Base-by-base conservation (phyloP, 352 stramenopile genomes). In the Paralagenidium karlingii region DNA sequence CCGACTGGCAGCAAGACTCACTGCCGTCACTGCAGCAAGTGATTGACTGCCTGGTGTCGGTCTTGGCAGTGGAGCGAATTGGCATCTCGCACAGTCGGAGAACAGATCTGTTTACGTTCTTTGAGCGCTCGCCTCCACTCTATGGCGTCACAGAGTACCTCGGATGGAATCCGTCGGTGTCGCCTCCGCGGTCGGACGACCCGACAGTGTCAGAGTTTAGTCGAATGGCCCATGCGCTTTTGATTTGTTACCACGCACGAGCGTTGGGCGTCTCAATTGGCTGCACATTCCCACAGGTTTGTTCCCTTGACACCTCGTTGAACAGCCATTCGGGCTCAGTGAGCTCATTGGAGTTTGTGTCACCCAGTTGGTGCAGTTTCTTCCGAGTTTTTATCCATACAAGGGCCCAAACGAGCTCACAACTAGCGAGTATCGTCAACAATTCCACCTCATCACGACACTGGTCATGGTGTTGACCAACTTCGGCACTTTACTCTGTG, bases 381-480 rank as follows among this genome's bases (percentile, higher is more conserved):
- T 94, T 16, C 50, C 71, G 16, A 46, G 44, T 2, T 61, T 94
- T 15, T 91, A 93, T 39, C 83, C 83, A 20, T 94, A 90, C 58
- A 85, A 88, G 52, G 58, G 64, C 7, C 70, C 71, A 0, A 34
- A 39, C 12, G 73, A 89, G 40, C 50, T 94, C 18, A 70, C 67
- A 0, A 53, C 59, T 16, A 51, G 59, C 20, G 61, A 77, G 5
- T 96, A 94, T 42, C 54, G 70, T 15, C 66, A 86, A 27, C 77
- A 96, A 57, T 62, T 83, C 22, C 73, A 83, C 37, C 64, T 91
- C 25, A 64, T 94, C 15, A 76, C 77, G n/a, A 86, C 79, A 2
- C 46, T 93, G 6, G 70, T 96, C 3, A 65, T 94, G 48, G 82
- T 92, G 15, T 53, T 94, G n/a, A 82, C 73, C 15, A 73, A 83